phyloP scores from a whole-genome alignment of 345 rosid genomes.

The Excoecaria cochinchinensis region DNA sequence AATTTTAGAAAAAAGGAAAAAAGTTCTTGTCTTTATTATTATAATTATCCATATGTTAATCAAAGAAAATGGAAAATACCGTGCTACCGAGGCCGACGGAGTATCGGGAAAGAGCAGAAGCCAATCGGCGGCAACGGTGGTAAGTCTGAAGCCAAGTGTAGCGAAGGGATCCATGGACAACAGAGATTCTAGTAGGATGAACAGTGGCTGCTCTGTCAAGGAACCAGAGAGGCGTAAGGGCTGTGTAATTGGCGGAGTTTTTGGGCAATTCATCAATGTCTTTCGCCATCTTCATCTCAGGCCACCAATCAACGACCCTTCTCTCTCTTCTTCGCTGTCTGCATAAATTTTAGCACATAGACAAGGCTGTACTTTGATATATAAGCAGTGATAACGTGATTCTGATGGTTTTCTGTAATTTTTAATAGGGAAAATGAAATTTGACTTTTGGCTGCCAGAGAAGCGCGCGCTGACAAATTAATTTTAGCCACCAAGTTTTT shows the following conservation, averaged over 20 bases:
- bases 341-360: no score
- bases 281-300: slow-evolving; percentile 28
- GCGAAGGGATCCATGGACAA: slow-evolving; percentile 58
- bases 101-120: slow-evolving; percentile 71
- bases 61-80: slow-evolving; percentile 35
- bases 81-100: slow-evolving; percentile 69
- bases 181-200: slow-evolving; percentile 63
- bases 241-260: slow-evolving; percentile 73
- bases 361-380: no score
- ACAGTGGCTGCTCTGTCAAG: slow-evolving; percentile 77
- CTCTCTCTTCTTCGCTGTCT: neutral
- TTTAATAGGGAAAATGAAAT: no score
- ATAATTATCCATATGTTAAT: neutral
- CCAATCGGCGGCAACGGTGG: slow-evolving; percentile 75
- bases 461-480: no score
- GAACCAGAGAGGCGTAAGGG: slow-evolving; percentile 87
- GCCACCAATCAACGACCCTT: slow-evolving; percentile 12
- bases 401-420: no score
- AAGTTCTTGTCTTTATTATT: no score
- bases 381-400: no score
- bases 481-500: no score
- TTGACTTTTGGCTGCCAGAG: no score
- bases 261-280: slow-evolving; percentile 88
- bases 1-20: no score
- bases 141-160: slow-evolving; percentile 87